Base-by-base conservation (phyloP, 306 rosid species). In the Rosa rugosa region DNA sequence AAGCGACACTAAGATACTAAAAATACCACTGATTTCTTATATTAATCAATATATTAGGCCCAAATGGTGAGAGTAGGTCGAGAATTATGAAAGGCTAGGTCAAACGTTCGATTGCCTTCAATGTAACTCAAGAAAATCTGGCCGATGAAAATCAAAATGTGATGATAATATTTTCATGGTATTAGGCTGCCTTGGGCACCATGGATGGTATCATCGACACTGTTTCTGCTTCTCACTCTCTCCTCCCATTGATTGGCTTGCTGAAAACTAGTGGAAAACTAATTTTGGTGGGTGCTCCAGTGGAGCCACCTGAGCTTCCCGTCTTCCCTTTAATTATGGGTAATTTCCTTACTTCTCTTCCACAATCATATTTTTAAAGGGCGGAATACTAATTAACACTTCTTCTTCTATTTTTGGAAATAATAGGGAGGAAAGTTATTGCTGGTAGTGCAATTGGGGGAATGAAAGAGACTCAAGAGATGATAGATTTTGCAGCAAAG, bases 131-230 rank as follows among this genome's bases (percentile, higher is more conserved):
- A 44, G 6, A 42, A 6, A 42, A 6, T 1, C 45, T 10, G 8
- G 1, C 45, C 10, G 8, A 42, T 42, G 46, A 44, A 8, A 2
- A 8, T 2, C 13, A 11, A 22, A 4, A 20, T 45, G 13, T 20
- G 53, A 47, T 47, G 53, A 11, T 20, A 45, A n/a, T 4, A 6
- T 34, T 64, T 34, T 36, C 75, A 7, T 8, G 12, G 18, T 8
- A 6, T 49, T 18, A 85, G 91, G 82, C 76, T 75, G 86, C 72
- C 4, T 45, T 8, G 67, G 80, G 81, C n/a, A 79, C 86, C 0
- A 10, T 87, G 74, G 90, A 84, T 34, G 87, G 90, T 42, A 80
- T 87, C 41, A 79, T 84, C 0, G 88, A 87, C 36, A 84, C 87
- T 0, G 87, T 84, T 18, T 84, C 87, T 1, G 80, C 82, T 1